Evolutionary conservation across 441 rosid species (phyloP).

Genomic region (Gossypium gossypioides): DNA sequence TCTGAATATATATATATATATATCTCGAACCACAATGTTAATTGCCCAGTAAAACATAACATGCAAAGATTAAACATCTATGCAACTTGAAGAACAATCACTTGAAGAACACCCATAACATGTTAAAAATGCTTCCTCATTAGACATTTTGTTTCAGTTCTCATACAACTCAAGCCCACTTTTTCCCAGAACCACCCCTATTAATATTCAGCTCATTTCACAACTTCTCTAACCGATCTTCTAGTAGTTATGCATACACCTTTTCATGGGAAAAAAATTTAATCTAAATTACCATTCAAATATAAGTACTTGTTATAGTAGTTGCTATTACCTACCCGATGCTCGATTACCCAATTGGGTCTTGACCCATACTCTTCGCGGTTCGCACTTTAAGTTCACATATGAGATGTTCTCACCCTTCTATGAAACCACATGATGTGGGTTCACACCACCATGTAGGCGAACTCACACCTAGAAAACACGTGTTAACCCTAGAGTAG

Average conservation of each 20-base stretch:
- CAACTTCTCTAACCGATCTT: constrained; percentile 62
- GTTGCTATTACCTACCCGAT: too few relatives aligned
- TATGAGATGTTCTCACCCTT: too few relatives aligned
- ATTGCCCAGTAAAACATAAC: constrained; percentile 30
- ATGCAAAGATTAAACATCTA: neutral
- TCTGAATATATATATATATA: too few relatives aligned
- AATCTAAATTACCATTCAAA: constrained; percentile 18
- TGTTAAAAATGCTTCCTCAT: constrained; percentile 22
- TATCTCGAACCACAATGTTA: too few relatives aligned
- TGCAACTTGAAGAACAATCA: neutral
- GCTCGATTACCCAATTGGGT: too few relatives aligned
- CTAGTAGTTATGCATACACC: constrained; percentile 50
- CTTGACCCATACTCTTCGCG: too few relatives aligned
- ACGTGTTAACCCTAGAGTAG: too few relatives aligned
- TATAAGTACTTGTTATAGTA: too few relatives aligned
- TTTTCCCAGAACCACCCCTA: constrained; percentile 22
- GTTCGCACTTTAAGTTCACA: too few relatives aligned
- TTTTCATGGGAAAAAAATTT: constrained; percentile 68
- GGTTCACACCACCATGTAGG: too few relatives aligned
- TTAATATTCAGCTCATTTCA: constrained; percentile 34
- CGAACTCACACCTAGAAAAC: too few relatives aligned
- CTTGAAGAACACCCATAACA: constrained; percentile 12
- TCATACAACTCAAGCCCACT: constrained; percentile 15
- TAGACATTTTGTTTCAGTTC: constrained; percentile 19
- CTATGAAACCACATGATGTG: too few relatives aligned